These are phyloP conservation scores for Fraxinus sp. DNA, from an alignment of 305 asterid genomes.

Conservation along the genomic window DNA sequence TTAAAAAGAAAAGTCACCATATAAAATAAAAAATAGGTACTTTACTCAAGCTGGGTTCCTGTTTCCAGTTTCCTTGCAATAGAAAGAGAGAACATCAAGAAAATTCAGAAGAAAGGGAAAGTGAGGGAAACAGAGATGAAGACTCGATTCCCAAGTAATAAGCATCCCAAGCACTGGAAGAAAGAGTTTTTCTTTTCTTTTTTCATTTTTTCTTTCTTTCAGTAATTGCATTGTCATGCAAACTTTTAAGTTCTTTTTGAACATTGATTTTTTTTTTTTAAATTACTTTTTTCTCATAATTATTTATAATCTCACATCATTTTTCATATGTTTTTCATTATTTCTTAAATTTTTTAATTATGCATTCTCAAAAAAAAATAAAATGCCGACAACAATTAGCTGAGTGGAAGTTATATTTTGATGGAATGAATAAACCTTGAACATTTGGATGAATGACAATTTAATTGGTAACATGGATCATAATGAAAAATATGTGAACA, in stretches of 20 bases:
- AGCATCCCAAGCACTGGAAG: conserved; percentile 40
- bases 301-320: too few relatives aligned
- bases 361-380: too few relatives aligned
- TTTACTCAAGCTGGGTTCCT: conserved; percentile 19
- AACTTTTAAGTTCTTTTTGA: neutral
- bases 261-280: too few relatives aligned
- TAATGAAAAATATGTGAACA: neutral
- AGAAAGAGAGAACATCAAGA: conserved; percentile 13
- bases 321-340: too few relatives aligned
- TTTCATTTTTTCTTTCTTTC: neutral
- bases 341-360: too few relatives aligned
- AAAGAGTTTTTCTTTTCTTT: neutral
- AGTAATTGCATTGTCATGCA: neutral
- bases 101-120: conserved; percentile 11
- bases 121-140: conserved; percentile 26
- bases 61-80: neutral
- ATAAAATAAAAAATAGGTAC: neutral
- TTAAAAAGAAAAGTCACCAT: neutral
- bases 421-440: neutral
- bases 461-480: neutral
- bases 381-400: neutral
- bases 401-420: neutral
- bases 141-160: conserved; percentile 35
- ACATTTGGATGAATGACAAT: neutral
- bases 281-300: too few relatives aligned